A percentile compares a stretch with the other conserved stretches of the same genome.
These are phyloP conservation scores for Globisporangium cystogenes DNA, from an alignment of 352 stramenopile species.

Conservation along the genomic window DNA sequence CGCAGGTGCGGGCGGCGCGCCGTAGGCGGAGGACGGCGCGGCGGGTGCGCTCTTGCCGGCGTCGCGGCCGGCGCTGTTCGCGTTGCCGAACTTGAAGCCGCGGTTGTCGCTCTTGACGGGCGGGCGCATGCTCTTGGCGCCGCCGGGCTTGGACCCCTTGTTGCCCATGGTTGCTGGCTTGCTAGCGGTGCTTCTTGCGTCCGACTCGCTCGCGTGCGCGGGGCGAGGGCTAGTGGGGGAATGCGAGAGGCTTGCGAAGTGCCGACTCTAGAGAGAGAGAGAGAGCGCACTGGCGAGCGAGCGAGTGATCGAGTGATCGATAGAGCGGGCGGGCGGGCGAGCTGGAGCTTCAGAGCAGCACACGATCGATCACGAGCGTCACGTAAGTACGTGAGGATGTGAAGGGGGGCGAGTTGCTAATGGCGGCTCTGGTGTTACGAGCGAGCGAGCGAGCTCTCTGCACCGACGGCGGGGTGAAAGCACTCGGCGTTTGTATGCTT, in stretches of 20 bases:
- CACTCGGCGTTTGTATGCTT: neutral
- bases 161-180: slow-evolving; percentile 58
- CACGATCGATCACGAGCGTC: neutral
- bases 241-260: neutral
- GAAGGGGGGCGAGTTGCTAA: slow-evolving; percentile 1
- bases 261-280: neutral
- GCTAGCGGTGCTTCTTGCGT: slow-evolving; percentile 1
- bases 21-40: slow-evolving; percentile 38
- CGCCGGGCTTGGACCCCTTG: slow-evolving; percentile 71
- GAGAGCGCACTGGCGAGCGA: too few relatives aligned
- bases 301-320: too few relatives aligned
- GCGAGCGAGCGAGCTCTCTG: neutral
- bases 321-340: too few relatives aligned
- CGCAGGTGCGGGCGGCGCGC: slow-evolving; percentile 4
- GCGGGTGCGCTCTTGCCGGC: slow-evolving; percentile 67
- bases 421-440: neutral
- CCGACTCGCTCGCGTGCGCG: neutral
- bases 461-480: slow-evolving; percentile 1
- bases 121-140: slow-evolving; percentile 50
- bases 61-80: slow-evolving; percentile 41
- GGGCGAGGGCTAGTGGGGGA: neutral
- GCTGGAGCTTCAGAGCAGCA: neutral
- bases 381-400: slow-evolving; percentile 15
- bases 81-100: slow-evolving; percentile 69
- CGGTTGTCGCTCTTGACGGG: slow-evolving; percentile 83